phyloP scores from a whole-genome alignment of 2,329 filamentous ascomycete genomes.

The Clonostachys rosea region DNA sequence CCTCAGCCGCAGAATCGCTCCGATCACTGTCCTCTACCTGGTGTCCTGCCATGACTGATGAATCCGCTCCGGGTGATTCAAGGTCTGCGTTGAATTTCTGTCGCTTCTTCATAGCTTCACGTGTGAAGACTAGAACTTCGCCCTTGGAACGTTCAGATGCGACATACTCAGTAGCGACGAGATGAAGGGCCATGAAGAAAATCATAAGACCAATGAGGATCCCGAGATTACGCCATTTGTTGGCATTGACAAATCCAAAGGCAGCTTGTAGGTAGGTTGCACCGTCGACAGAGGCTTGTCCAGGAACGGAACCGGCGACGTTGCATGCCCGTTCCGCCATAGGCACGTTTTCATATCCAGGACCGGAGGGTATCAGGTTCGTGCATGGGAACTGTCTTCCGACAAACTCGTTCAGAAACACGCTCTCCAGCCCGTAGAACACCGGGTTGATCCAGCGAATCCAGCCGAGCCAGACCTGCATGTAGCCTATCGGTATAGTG shows the following conservation, averaged over 20 bases:
- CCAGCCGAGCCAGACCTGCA: conserved; percentile 65
- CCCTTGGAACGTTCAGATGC: conserved; percentile 51
- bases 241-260: conserved; percentile 39
- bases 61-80: too few relatives aligned
- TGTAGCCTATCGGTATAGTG: conserved; percentile 32
- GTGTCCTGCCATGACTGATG: too few relatives aligned
- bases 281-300: conserved; percentile 36
- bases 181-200: conserved; percentile 41
- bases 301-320: conserved; percentile 40
- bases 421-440: conserved; percentile 60
- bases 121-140: conserved; percentile 52
- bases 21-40: conserved; percentile 27
- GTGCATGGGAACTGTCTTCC: conserved; percentile 17
- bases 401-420: conserved; percentile 64
- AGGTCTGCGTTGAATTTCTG: too few relatives aligned
- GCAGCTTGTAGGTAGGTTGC: conserved; percentile 37
- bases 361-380: conserved; percentile 10
- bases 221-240: conserved; percentile 53
- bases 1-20: conserved; percentile 29
- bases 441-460: conserved; percentile 64
- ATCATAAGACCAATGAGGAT: conserved; percentile 48
- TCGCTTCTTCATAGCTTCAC: too few relatives aligned
- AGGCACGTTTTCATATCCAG: conserved; percentile 16
- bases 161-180: conserved; percentile 42
- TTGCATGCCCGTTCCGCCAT: conserved; percentile 34